Base-by-base conservation (phyloP, 176 grass and related monocot species). In the Bromus sterilis region DNA sequence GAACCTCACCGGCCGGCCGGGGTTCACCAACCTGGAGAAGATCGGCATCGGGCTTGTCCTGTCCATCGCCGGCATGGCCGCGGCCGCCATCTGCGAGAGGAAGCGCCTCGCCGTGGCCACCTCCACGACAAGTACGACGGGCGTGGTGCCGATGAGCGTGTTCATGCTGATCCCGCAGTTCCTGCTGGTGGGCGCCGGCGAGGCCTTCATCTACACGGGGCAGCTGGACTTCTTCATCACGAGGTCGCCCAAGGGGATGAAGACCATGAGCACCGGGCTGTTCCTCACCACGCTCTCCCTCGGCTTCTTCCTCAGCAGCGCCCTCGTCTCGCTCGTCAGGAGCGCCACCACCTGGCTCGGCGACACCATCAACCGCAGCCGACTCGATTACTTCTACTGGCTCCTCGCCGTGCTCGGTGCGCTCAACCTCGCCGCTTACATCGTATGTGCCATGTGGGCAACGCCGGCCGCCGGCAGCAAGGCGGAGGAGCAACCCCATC, bases 371-470 rank as follows among this genome's bases (percentile, higher is more conserved):
- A 89, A 97, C 66, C n/a, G 85, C 56, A 91, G 94, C 58, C 89
- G 39, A 12, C 88, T 97, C 30, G 40, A 97, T 75, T 66, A 90
- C 74, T 97, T 97, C 85, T 94, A 97, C 82, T 97, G 89, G 91
- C 85, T 97, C 23, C 87, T 97, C 16, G 87, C 87, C 1, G 85
- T 71, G 10, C 44, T 97, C 25, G 88, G 87, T 66, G 12, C 6
- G 4, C 0, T 82, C 28, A 90, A 97, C 77, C 32, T 94, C 2
- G 49, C 46, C 9, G 86, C 67, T 1, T 97, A 89, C 81, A 77
- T 91, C 35, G 21, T 81, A 42, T 97, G 88, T 51, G 88, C 88
- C 16, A 84, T 73, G 62, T 78, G 81, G 86, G 75, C 62, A 24
- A 4, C 69, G 2, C 43, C 84, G 59, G 66, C 77, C 12, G 20